These are phyloP conservation scores for Aspergillus olivimuriae DNA, from an alignment of 495 filamentous ascomycete genomes.

Conservation along the genomic window DNA sequence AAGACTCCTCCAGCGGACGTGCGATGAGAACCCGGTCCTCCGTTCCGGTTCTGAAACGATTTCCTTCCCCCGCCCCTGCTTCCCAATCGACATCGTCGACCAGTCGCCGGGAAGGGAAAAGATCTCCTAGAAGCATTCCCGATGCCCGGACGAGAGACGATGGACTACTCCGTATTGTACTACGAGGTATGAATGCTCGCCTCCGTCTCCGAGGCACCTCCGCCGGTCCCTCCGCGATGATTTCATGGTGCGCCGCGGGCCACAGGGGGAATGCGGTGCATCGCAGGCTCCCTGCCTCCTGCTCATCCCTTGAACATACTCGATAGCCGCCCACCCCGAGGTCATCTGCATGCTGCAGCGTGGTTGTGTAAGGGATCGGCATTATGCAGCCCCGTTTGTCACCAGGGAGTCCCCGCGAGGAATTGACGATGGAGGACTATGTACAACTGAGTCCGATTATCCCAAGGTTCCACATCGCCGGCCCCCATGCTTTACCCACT, in stretches of 20 bases:
- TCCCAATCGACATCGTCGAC: not conserved
- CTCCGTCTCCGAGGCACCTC: slow-evolving; percentile 14
- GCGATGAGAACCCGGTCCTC: no score
- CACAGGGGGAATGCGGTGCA: no score
- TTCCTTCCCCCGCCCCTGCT: not conserved
- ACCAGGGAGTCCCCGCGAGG: not conserved
- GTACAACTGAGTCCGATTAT: not conserved
- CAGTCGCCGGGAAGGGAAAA: slow-evolving; percentile 5
- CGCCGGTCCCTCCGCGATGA: no score
- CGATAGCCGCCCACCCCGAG: no score
- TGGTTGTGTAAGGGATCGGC: slow-evolving; percentile 19
- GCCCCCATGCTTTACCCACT: no score
- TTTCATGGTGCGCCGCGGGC: no score
- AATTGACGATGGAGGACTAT: not conserved
- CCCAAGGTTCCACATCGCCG: not conserved
- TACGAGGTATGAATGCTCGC: slow-evolving; percentile 3
- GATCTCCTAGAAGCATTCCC: slow-evolving; percentile 7
- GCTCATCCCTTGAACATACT: no score
- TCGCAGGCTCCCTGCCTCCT: no score
- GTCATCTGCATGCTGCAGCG: slow-evolving; percentile 25
- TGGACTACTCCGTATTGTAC: no score
- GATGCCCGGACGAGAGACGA: no score
- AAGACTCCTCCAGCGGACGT: no score
- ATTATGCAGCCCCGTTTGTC: slow-evolving; percentile 5
- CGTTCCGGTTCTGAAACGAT: no score